Percentiles rank a stretch among this genome's conserved stretches.
These are phyloP conservation scores for Isoetes engelmannii DNA, from an alignment of 83 land plant species.

Conservation along the genomic window DNA sequence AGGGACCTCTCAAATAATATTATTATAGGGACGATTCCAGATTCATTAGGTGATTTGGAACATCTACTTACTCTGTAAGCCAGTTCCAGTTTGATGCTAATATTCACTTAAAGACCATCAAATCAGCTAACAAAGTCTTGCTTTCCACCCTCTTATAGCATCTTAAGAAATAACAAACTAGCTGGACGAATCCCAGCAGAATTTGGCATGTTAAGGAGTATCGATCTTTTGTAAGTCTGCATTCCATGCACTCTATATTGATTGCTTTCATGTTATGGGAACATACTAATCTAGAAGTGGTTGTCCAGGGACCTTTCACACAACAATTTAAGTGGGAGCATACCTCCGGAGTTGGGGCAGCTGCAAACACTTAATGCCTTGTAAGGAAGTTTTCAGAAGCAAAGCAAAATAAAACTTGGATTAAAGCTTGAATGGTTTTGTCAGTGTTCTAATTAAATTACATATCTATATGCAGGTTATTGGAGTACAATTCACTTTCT, in stretches of 20 bases:
- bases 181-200: conserved; percentile 65
- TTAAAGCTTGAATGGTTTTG: conserved; percentile 5
- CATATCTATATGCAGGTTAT: conserved; percentile 30
- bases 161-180: conserved; percentile 51
- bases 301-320: conserved; percentile 56
- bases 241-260: background rate
- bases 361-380: background rate
- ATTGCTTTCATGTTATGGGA: background rate
- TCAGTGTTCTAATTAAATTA: background rate
- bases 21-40: conserved; percentile 57
- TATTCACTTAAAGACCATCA: conserved; percentile 1
- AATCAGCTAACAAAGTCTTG: background rate
- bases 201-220: conserved; percentile 76
- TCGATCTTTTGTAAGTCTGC: conserved; percentile 56
- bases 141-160: background rate
- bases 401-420: background rate
- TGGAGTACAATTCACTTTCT: conserved; percentile 53
- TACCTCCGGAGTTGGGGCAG: conserved; percentile 56
- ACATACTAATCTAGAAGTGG: background rate
- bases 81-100: background rate
- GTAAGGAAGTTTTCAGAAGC: too few relatives aligned
- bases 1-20: conserved; percentile 66
- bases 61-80: conserved; percentile 79
- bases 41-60: conserved; percentile 68
- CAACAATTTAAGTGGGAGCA: conserved; percentile 48